These are phyloP conservation scores for Lasiosphaeria miniovina DNA, from an alignment of 495 filamentous ascomycete genomes.

Conservation along the genomic window DNA sequence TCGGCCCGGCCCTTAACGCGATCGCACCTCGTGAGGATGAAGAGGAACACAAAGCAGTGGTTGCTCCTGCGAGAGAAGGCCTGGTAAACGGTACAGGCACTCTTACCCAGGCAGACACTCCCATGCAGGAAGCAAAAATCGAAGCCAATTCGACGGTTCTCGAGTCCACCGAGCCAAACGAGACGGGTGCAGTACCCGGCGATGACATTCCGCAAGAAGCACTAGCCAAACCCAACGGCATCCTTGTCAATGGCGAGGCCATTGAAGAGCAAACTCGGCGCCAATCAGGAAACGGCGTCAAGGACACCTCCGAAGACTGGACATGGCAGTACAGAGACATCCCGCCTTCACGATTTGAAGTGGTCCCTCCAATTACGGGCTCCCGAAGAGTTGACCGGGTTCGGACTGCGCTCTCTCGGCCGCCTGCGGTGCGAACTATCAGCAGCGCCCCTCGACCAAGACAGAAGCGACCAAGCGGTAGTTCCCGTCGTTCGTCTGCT, in stretches of 20 bases:
- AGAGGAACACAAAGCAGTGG: conserved; percentile 47
- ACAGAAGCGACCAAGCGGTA: conserved; percentile 22
- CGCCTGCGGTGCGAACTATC: conserved; percentile 27
- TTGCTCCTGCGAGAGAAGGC: conserved; percentile 23
- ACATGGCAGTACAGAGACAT: conserved; percentile 51
- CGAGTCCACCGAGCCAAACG: conserved; percentile 44
- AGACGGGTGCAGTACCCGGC: conserved; percentile 17
- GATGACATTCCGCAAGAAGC: conserved; percentile 2
- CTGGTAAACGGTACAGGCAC: conserved; percentile 34
- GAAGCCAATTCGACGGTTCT: conserved; percentile 28
- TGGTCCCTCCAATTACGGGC: conserved; percentile 67
- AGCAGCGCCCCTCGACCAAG: conserved; percentile 26
- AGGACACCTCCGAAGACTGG: conserved; percentile 36
- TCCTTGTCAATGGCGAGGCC: conserved; percentile 18
- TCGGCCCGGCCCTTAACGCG: conserved; percentile 75
- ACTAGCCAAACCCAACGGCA: conserved; percentile 20
- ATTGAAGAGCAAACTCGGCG: conserved; percentile 29
- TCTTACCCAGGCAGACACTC: conserved; percentile 17
- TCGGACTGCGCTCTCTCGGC: conserved; percentile 30
- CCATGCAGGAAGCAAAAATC: conserved; percentile 21
- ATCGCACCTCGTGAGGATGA: conserved; percentile 82
- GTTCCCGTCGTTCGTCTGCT: conserved; percentile 24
- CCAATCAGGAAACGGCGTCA: conserved; percentile 33
- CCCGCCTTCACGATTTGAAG: conserved; percentile 76
- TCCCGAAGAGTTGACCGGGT: conserved; percentile 29